Conservation (phyloP, 2,329 filamentous ascomycete species). For the Periconia macrospinosa region DNA sequence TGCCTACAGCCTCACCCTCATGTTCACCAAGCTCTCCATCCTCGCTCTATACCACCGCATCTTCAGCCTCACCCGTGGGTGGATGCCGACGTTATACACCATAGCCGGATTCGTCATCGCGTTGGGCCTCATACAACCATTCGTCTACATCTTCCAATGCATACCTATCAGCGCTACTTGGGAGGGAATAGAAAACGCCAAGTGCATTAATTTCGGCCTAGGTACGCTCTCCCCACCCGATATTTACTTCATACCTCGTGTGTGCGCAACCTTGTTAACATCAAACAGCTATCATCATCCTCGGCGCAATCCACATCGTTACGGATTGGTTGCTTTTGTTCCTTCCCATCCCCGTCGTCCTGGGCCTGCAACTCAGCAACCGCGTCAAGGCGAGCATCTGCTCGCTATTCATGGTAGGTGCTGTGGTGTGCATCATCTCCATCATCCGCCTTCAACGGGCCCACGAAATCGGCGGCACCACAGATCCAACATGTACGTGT, state of each 20-base stretch:
- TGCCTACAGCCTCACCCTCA: constrained; percentile 12
- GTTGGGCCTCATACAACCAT: constrained; percentile 7
- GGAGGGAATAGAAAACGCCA: neutral
- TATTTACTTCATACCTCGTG: too few species aligned
- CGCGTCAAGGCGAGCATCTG: constrained; percentile 13
- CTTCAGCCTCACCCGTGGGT: constrained; percentile 8
- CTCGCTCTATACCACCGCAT: constrained; percentile 13
- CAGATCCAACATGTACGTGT: neutral
- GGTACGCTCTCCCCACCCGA: neutral
- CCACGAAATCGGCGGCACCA: neutral
- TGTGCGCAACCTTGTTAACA: neutral
- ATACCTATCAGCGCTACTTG: constrained; percentile 11
- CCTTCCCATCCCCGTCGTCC: constrained; percentile 13
- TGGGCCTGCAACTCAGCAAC: constrained; percentile 6
- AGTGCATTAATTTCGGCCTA: neutral
- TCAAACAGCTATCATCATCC: constrained; percentile 8
- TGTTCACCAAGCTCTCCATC: constrained; percentile 12
- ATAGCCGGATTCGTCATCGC: constrained; percentile 12
- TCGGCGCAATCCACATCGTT: constrained; percentile 15
- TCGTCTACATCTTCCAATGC: constrained; percentile 14
- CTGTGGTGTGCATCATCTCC: constrained; percentile 11
- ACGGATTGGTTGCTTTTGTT: constrained; percentile 15
- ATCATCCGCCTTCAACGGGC: constrained; percentile 7
- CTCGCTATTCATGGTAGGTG: constrained; percentile 13
- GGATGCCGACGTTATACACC: constrained; percentile 11